phyloP scores from a whole-genome alignment of 306 rosid genomes.

The Cucurbita maxima region DNA sequence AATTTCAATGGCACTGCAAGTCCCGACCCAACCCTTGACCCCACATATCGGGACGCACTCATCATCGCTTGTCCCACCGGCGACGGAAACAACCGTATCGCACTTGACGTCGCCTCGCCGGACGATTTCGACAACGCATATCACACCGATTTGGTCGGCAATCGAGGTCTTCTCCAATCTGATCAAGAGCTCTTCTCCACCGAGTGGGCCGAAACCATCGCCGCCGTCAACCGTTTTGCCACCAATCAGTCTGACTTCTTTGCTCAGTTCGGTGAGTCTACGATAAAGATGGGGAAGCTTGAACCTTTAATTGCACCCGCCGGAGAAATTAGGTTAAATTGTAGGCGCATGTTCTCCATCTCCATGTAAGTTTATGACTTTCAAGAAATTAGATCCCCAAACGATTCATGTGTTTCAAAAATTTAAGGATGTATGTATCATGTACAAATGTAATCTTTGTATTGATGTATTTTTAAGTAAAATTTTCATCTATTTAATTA shows the following conservation, averaged over 20 bases:
- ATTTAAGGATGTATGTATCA: no score
- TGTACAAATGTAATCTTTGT: no score
- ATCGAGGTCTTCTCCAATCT: slow-evolving; percentile 24
- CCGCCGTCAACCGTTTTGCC: slow-evolving; percentile 17
- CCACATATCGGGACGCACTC: slow-evolving; percentile 12
- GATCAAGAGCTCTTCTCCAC: slow-evolving; percentile 35
- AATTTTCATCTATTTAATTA: no score
- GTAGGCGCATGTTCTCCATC: slow-evolving; percentile 1
- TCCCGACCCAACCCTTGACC: slow-evolving; percentile 24
- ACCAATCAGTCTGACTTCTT: slow-evolving; percentile 23
- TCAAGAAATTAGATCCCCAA: no score
- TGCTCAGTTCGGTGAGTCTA: slow-evolving; percentile 18
- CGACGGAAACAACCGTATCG: background rate
- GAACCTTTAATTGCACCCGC: slow-evolving; percentile 12
- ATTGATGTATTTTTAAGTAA: no score
- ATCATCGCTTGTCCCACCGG: slow-evolving; percentile 22
- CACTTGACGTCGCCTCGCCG: slow-evolving; percentile 21
- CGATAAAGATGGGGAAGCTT: slow-evolving; percentile 31
- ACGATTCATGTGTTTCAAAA: no score
- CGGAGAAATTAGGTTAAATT: slow-evolving; percentile 28
- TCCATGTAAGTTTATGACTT: background rate
- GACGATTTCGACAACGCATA: slow-evolving; percentile 25
- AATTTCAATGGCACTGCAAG: slow-evolving; percentile 8
- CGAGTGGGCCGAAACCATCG: slow-evolving; percentile 12
- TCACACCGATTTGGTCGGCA: slow-evolving; percentile 14